Evolutionary conservation across 2,329 filamentous ascomycete species (phyloP).

Genomic region (Stachybotrys echinatus): DNA sequence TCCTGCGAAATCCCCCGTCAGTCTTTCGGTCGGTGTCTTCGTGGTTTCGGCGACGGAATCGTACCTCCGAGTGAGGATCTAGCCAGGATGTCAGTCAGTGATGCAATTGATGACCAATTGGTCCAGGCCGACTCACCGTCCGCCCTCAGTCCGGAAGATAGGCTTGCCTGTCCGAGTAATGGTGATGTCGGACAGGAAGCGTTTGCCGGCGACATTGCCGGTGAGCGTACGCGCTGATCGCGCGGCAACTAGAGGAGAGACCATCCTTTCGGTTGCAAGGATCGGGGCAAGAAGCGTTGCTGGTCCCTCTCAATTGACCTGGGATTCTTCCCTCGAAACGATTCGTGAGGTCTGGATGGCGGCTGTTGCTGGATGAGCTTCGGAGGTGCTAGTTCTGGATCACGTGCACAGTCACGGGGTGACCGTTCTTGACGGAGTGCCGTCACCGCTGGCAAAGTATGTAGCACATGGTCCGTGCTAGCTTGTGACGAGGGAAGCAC

Average conservation of each 20-base stretch:
- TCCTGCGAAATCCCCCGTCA: conserved; percentile 42
- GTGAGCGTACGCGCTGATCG: conserved; percentile 45
- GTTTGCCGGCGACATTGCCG: conserved; percentile 43
- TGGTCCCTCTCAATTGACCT: conserved; percentile 24
- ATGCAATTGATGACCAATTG: conserved; percentile 14
- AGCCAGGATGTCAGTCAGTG: conserved; percentile 27
- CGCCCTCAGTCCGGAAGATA: conserved; percentile 81
- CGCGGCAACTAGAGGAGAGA: conserved; percentile 50
- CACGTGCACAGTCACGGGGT: conserved; percentile 21
- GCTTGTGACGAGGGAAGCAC: conserved; percentile 18
- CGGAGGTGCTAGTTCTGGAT: conserved; percentile 14
- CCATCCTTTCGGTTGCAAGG: conserved; percentile 39
- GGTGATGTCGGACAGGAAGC: conserved; percentile 71
- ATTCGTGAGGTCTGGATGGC: conserved; percentile 17
- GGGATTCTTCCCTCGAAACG: conserved; percentile 14
- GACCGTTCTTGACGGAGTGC: not conserved
- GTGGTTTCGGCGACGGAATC: conserved; percentile 4
- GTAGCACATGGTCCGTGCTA: conserved; percentile 14
- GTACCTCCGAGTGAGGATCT: conserved; percentile 85
- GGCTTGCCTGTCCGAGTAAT: conserved; percentile 97
- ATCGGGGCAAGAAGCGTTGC: conserved; percentile 20
- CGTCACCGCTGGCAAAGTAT: not conserved
- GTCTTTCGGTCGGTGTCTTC: conserved; percentile 1
- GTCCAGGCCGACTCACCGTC: conserved; percentile 59
- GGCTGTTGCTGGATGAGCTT: conserved; percentile 14